These are phyloP conservation scores for Umbelopsis sp. DNA, from an alignment of 192 early-diverging fungal species.

Conservation along the genomic window DNA sequence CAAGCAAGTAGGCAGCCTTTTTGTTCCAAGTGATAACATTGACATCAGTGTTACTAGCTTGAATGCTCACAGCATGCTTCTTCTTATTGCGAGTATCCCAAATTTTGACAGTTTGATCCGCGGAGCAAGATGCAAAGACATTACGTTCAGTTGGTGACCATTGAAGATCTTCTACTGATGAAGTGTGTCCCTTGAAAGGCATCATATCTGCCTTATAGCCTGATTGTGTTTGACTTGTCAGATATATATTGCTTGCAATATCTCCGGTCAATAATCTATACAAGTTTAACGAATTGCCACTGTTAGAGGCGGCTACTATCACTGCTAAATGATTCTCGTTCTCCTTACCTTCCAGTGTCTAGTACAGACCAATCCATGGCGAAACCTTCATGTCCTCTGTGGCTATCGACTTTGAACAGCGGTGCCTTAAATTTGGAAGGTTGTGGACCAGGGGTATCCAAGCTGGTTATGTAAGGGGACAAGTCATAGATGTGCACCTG, in stretches of 20 bases:
- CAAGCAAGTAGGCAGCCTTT: slow-evolving; percentile 84
- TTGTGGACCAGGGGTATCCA: slow-evolving; percentile 83
- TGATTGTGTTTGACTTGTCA: slow-evolving; percentile 70
- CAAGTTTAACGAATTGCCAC: neutral
- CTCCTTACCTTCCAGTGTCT: slow-evolving; percentile 51
- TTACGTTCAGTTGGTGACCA: slow-evolving; percentile 90
- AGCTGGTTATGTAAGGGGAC: slow-evolving; percentile 65
- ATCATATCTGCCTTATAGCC: slow-evolving; percentile 74
- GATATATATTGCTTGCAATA: slow-evolving; percentile 74
- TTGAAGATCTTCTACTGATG: slow-evolving; percentile 94
- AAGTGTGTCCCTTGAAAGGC: slow-evolving; percentile 82
- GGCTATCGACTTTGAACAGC: slow-evolving; percentile 78
- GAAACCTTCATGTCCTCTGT: slow-evolving; percentile 88
- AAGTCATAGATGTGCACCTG: slow-evolving; percentile 94
- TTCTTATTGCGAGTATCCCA: slow-evolving; percentile 91
- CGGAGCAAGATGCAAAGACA: slow-evolving; percentile 92
- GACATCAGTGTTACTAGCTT: slow-evolving; percentile 87
- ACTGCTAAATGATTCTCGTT: neutral
- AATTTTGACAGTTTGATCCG: slow-evolving; percentile 90
- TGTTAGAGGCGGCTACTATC: neutral
- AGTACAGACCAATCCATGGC: slow-evolving; percentile 93
- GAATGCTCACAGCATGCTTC: slow-evolving; percentile 72
- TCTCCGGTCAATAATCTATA: slow-evolving; percentile 87
- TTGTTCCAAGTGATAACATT: slow-evolving; percentile 98
- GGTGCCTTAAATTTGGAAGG: slow-evolving; percentile 68